Evolutionary conservation across 192 early-diverging fungal species (phyloP).

Genomic region (Entrophospora sp.): DNA sequence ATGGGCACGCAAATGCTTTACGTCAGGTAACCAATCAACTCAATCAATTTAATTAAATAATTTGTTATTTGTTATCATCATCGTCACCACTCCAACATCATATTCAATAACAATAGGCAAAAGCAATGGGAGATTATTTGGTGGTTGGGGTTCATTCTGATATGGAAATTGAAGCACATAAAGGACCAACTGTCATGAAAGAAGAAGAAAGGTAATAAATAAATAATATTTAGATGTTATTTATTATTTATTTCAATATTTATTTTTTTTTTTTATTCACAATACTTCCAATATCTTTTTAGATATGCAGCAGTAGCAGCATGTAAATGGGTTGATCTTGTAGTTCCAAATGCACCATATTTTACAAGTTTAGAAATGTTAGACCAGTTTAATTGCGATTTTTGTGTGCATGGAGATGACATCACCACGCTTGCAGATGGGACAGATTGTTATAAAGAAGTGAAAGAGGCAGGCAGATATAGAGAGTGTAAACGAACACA

Average conservation of each 20-base stretch:
- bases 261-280: background rate
- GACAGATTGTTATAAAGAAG: slow-evolving; percentile 91
- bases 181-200: slow-evolving; percentile 95
- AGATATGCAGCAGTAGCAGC: slow-evolving; percentile 90
- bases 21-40: slow-evolving; percentile 58
- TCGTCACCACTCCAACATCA: background rate
- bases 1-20: slow-evolving; percentile 93
- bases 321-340: slow-evolving; percentile 91
- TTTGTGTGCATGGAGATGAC: slow-evolving; percentile 96
- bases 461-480: slow-evolving; percentile 93
- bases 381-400: slow-evolving; percentile 83
- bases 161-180: slow-evolving; percentile 83
- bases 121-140: slow-evolving; percentile 88
- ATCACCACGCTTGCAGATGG: slow-evolving; percentile 95
- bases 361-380: slow-evolving; percentile 78
- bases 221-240: background rate
- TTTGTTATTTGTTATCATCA: background rate
- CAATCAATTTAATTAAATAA: background rate
- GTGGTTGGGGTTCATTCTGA: slow-evolving; percentile 97
- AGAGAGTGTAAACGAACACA: slow-evolving; percentile 93
- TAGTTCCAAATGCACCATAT: slow-evolving; percentile 90
- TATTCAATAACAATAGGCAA: slow-evolving; percentile 49
- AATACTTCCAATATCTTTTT: background rate
- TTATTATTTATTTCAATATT: background rate
- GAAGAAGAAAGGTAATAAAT: slow-evolving; percentile 75